A percentile compares a stretch with the other conserved stretches of the same genome.
phyloP scores from a whole-genome alignment of 164 flowering plant genomes.

The Annona cherimola region DNA sequence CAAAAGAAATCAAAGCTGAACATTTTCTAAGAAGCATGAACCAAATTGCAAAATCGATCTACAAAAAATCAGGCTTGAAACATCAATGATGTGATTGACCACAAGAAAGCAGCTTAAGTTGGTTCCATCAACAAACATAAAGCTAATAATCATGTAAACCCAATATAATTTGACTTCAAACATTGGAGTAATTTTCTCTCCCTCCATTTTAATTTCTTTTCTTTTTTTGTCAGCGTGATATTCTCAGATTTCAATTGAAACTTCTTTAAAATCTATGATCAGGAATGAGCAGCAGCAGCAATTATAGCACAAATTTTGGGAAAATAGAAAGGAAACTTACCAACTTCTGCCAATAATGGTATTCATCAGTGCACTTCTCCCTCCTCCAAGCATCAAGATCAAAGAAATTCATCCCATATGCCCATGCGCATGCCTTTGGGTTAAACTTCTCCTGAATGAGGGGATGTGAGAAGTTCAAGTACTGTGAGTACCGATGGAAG shows the following conservation, averaged over 20 bases:
- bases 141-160: too few relatives aligned
- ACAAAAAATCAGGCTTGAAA: too few relatives aligned
- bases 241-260: background rate
- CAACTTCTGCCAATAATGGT: constrained; percentile 86
- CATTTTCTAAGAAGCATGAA: too few relatives aligned
- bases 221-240: background rate
- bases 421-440: constrained; percentile 96
- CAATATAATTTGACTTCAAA: too few relatives aligned
- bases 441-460: constrained; percentile 64
- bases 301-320: background rate
- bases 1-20: too few relatives aligned
- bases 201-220: too few relatives aligned
- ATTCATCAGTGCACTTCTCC: constrained; percentile 70
- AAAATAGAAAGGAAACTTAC: constrained; percentile 28
- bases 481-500: constrained; percentile 71
- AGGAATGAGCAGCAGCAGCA: background rate
- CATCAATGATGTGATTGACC: too few relatives aligned
- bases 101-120: too few relatives aligned
- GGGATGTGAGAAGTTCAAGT: constrained; percentile 81
- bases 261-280: background rate
- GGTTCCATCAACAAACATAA: too few relatives aligned
- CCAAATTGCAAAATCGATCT: too few relatives aligned
- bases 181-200: too few relatives aligned
- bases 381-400: constrained; percentile 93
- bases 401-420: constrained; percentile 86